Evolutionary conservation across 768 basidiomycete genomes (phyloP).

Genomic region (Naganishia onofrii): DNA sequence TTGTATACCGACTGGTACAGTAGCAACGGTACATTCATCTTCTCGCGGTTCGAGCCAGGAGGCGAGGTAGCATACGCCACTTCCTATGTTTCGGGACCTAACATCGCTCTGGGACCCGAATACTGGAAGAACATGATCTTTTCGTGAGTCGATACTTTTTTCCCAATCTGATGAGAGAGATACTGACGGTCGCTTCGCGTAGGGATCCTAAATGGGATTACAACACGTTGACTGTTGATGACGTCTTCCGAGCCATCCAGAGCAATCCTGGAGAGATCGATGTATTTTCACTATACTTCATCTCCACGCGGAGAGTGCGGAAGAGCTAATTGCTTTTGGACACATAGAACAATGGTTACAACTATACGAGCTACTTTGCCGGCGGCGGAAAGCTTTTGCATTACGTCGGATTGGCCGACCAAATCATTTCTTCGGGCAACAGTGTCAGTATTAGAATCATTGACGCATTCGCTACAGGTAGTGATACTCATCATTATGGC

Average conservation of each 20-base stretch:
- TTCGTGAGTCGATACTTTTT: constrained; percentile 38
- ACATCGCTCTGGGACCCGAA: constrained; percentile 23
- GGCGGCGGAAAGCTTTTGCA: constrained; percentile 45
- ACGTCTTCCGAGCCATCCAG: constrained; percentile 15
- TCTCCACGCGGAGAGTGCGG: background rate
- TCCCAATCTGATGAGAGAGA: background rate
- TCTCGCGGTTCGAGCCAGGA: constrained; percentile 21
- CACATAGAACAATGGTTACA: constrained; percentile 27
- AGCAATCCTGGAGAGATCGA: constrained; percentile 24
- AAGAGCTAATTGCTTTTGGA: background rate
- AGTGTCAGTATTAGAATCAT: constrained; percentile 24
- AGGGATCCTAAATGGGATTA: constrained; percentile 30
- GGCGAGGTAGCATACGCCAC: constrained; percentile 26
- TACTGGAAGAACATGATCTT: constrained; percentile 44
- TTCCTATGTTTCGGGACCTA: constrained; percentile 7
- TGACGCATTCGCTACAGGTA: background rate
- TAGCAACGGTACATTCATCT: constrained; percentile 5
- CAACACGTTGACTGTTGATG: constrained; percentile 21
- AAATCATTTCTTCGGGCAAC: constrained; percentile 49
- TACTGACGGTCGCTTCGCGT: background rate
- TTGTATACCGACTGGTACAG: constrained; percentile 39
- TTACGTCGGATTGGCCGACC: constrained; percentile 40
- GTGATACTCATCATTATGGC: background rate
- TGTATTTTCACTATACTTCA: background rate
- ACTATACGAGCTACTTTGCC: constrained; percentile 38